Percentiles rank a stretch among this genome's conserved stretches.
Evolutionary conservation across 1,284 basidiomycete genomes (phyloP).

Genomic region (Cutaneotrichosporon sp.): DNA sequence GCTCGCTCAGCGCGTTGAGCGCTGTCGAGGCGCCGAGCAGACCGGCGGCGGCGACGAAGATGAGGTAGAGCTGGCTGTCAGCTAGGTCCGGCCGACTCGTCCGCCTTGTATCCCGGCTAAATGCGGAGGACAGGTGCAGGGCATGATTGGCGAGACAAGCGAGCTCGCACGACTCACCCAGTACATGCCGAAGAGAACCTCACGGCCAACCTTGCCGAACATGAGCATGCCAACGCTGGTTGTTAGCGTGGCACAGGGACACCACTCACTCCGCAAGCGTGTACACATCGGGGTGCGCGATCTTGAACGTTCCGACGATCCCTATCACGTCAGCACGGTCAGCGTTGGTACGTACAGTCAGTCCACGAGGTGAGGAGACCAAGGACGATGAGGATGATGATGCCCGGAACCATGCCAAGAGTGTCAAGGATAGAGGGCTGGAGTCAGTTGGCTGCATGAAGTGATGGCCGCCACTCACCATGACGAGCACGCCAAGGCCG

Average conservation of each 20-base stretch:
- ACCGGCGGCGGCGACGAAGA: slow-evolving; percentile 32
- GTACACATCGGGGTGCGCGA: slow-evolving; percentile 20
- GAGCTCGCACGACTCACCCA: slow-evolving; percentile 15
- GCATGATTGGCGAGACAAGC: slow-evolving; percentile 2
- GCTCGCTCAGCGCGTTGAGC: slow-evolving; percentile 38
- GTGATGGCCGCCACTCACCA: slow-evolving; percentile 14
- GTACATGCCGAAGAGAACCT: slow-evolving; percentile 33
- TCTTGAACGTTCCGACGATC: slow-evolving; percentile 28
- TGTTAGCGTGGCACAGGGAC: neutral
- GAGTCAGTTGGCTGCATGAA: neutral
- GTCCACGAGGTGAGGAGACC: slow-evolving; percentile 37
- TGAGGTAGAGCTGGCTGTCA: slow-evolving; percentile 16
- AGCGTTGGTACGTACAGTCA: neutral
- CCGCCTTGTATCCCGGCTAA: neutral
- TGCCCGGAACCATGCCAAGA: slow-evolving; percentile 37
- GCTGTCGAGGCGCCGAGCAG: slow-evolving; percentile 34
- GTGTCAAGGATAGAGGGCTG: slow-evolving; percentile 34
- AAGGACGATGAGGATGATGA: slow-evolving; percentile 34
- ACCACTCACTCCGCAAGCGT: slow-evolving; percentile 11
- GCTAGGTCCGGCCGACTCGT: slow-evolving; percentile 1
- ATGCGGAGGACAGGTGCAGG: too few relatives aligned
- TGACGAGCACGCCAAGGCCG: slow-evolving; percentile 43
- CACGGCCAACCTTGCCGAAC: slow-evolving; percentile 28
- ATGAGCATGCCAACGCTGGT: slow-evolving; percentile 25
- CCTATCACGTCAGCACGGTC: too few relatives aligned